phyloP scores from a whole-genome alignment of 2,329 filamentous ascomycete species.

The Aspergillus aculeatus region DNA sequence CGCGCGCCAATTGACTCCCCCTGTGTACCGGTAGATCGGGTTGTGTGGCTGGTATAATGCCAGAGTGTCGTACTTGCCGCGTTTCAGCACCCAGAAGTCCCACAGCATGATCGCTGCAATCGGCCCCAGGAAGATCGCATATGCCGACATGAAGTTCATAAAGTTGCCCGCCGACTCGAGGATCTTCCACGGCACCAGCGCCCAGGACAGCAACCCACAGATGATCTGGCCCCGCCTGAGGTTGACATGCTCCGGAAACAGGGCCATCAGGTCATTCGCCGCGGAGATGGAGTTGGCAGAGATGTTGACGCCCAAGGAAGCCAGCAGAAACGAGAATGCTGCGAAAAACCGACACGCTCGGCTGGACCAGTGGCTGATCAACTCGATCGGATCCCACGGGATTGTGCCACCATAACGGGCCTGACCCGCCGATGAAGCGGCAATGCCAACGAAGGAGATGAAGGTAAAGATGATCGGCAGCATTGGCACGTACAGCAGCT shows the following conservation, averaged over 20 bases:
- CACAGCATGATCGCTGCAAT: constrained; percentile 61
- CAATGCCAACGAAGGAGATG: constrained; percentile 50
- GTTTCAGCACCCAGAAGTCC: constrained; percentile 61
- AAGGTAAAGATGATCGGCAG: constrained; percentile 56
- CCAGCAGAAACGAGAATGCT: constrained; percentile 55
- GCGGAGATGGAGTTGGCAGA: constrained; percentile 52
- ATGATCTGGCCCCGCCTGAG: constrained; percentile 58
- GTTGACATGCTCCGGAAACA: constrained; percentile 56
- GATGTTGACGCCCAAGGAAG: constrained; percentile 57
- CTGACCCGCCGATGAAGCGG: constrained; percentile 42
- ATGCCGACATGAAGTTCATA: constrained; percentile 65
- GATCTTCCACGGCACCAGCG: constrained; percentile 66
- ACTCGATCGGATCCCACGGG: constrained; percentile 47
- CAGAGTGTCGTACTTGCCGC: constrained; percentile 49
- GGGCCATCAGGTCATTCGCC: constrained; percentile 57
- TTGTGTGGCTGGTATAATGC: constrained; percentile 52
- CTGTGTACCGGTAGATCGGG: constrained; percentile 52
- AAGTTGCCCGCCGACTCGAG: constrained; percentile 58
- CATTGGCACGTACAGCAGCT: constrained; percentile 52
- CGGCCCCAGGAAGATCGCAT: constrained; percentile 64
- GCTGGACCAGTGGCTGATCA: constrained; percentile 41
- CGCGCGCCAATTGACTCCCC: constrained; percentile 61
- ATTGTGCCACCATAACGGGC: constrained; percentile 36
- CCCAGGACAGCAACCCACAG: constrained; percentile 57
- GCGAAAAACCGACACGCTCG: constrained; percentile 50